Conservation (phyloP, 768 basidiomycete genomes). For the Leccinum obscurum region DNA sequence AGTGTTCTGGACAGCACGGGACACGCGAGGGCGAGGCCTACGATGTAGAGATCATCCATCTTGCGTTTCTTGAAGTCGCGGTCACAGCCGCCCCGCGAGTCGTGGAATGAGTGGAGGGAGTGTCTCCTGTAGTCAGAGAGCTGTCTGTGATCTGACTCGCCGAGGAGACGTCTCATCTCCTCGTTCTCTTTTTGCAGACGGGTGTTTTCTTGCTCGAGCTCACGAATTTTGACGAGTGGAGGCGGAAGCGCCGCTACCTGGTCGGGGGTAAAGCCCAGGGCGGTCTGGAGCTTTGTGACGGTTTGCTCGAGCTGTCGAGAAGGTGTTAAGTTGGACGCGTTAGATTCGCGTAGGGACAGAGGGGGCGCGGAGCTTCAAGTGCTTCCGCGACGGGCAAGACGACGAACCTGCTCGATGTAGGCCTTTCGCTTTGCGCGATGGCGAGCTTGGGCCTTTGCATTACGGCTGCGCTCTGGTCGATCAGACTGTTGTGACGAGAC, state of each 20-base stretch:
- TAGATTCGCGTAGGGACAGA: constrained; percentile 6
- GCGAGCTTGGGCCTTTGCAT: constrained; percentile 84
- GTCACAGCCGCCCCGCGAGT: constrained; percentile 47
- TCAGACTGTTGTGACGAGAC: constrained; percentile 46
- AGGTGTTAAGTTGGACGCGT: constrained; percentile 9
- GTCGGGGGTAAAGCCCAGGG: constrained; percentile 70
- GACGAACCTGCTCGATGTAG: constrained; percentile 80
- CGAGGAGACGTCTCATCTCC: constrained; percentile 66
- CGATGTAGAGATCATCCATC: constrained; percentile 60
- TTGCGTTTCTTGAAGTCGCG: constrained; percentile 66
- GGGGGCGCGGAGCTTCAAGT: constrained; percentile 7
- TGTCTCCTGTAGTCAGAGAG: constrained; percentile 49
- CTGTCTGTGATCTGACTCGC: constrained; percentile 42
- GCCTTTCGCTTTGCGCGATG: constrained; percentile 92
- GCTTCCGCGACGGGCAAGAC: constrained; percentile 3
- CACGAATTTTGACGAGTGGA: constrained; percentile 72
- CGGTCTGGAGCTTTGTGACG: constrained; percentile 79
- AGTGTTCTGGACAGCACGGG: background rate
- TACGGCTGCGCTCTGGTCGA: constrained; percentile 82
- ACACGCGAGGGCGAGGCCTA: constrained; percentile 19
- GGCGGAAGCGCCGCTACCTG: constrained; percentile 74
- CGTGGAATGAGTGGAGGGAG: constrained; percentile 47
- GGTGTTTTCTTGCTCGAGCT: constrained; percentile 79
- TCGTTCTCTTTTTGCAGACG: constrained; percentile 72
- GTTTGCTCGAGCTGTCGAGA: constrained; percentile 72